Evolutionary conservation across 2,329 filamentous ascomycete genomes (phyloP).

Genomic region (Arthrocladium fulminans): DNA sequence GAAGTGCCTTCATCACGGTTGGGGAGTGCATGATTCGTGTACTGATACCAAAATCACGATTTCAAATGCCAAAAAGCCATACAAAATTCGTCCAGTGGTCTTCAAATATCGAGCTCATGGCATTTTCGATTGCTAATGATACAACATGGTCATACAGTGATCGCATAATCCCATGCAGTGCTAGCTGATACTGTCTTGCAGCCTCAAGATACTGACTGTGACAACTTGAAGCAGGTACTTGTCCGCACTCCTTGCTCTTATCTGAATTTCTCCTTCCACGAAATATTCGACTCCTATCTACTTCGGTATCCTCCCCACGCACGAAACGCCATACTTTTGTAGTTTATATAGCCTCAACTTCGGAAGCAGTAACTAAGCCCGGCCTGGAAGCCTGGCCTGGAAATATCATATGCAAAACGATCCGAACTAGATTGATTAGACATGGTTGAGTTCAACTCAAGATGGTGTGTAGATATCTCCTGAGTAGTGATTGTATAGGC

Average conservation of each 20-base stretch:
- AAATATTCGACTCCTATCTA: background rate
- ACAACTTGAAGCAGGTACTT: background rate
- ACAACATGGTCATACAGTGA: background rate
- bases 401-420: no score
- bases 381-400: no score
- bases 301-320: background rate
- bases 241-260: background rate
- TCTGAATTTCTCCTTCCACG: background rate
- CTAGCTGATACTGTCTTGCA: background rate
- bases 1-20: background rate
- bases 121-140: background rate
- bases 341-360: background rate
- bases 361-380: no score
- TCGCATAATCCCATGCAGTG: background rate
- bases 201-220: background rate
- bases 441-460: background rate
- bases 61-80: conserved; percentile 2
- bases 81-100: background rate
- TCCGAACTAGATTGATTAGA: conserved; percentile 52
- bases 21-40: background rate
- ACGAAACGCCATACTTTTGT: background rate
- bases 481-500: background rate
- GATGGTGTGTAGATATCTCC: background rate
- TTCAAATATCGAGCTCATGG: no score
- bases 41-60: conserved; percentile 1